These are phyloP conservation scores for Paracoccidioides brasiliensis DNA, from an alignment of 2,329 filamentous ascomycete genomes.

Conservation along the genomic window DNA sequence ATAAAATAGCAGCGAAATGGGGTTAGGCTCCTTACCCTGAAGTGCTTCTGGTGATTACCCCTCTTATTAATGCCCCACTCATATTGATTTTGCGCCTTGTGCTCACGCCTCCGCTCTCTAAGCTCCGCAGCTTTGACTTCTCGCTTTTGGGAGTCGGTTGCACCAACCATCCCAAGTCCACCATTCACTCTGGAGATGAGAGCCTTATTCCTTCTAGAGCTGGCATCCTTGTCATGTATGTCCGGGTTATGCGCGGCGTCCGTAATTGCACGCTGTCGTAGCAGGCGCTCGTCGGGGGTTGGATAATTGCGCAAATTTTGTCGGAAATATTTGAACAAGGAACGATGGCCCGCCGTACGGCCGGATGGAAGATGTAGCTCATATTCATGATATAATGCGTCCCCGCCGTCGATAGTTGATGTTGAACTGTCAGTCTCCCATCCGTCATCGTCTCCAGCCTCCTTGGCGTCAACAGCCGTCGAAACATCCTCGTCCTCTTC, in stretches of 20 bases:
- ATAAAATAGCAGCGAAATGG: neutral
- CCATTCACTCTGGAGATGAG: conserved; percentile 57
- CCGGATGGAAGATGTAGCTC: conserved; percentile 89
- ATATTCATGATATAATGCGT: conserved; percentile 72
- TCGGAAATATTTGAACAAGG: conserved; percentile 73
- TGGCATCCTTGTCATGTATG: conserved; percentile 25
- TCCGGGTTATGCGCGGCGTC: conserved; percentile 37
- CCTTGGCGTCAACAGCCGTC: conserved; percentile 37
- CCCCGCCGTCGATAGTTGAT: conserved; percentile 78
- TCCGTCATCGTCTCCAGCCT: conserved; percentile 38
- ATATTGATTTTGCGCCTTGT: conserved; percentile 48
- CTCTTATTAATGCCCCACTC: conserved; percentile 60
- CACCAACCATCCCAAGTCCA: conserved; percentile 63
- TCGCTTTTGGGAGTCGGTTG: conserved; percentile 60
- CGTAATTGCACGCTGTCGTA: conserved; percentile 48
- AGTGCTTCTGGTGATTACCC: conserved; percentile 66
- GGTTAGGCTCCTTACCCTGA: conserved; percentile 38
- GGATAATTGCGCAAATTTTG: conserved; percentile 86
- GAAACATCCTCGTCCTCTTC: conserved; percentile 42
- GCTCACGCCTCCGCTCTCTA: conserved; percentile 52
- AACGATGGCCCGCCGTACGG: conserved; percentile 78
- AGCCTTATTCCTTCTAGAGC: conserved; percentile 34
- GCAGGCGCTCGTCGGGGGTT: conserved; percentile 59
- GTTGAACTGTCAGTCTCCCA: conserved; percentile 92
- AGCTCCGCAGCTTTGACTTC: conserved; percentile 55